Conservation (phyloP, 176 grass and related monocot genomes). For the Typha latifolia region DNA sequence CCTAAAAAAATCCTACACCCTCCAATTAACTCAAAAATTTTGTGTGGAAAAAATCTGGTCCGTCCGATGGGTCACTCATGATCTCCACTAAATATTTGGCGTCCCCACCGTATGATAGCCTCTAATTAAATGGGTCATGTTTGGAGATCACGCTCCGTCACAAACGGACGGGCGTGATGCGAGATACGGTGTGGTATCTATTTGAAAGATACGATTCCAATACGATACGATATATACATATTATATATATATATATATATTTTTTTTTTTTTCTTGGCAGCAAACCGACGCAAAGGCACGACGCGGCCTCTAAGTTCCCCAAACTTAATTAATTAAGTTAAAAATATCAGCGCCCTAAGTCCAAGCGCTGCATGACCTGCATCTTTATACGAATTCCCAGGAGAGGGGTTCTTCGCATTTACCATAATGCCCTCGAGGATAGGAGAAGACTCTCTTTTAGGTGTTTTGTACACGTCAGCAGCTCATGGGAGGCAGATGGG, state of each 20-base stretch:
- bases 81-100: constrained; percentile 8
- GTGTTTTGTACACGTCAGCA: constrained; percentile 54
- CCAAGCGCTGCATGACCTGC: too few species aligned
- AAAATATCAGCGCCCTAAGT: too few species aligned
- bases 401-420: too few species aligned
- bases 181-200: constrained; percentile 8
- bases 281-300: too few species aligned
- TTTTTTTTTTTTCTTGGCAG: neutral
- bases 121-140: neutral
- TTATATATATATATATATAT: too few species aligned
- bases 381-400: too few species aligned
- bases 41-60: neutral
- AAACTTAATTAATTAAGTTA: too few species aligned
- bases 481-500: constrained; percentile 13
- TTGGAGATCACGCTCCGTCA: neutral
- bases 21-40: neutral
- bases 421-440: too few species aligned
- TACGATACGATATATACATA: constrained; percentile 18
- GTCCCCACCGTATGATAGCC: constrained; percentile 20
- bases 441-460: neutral
- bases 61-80: neutral
- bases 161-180: neutral
- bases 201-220: constrained; percentile 9
- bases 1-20: neutral
- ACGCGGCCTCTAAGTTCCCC: too few species aligned